A percentile compares a stretch with the other conserved stretches of the same genome.
phyloP scores from a whole-genome alignment of 805 yeast species.

The Maudiozyma pseudohumilis region DNA sequence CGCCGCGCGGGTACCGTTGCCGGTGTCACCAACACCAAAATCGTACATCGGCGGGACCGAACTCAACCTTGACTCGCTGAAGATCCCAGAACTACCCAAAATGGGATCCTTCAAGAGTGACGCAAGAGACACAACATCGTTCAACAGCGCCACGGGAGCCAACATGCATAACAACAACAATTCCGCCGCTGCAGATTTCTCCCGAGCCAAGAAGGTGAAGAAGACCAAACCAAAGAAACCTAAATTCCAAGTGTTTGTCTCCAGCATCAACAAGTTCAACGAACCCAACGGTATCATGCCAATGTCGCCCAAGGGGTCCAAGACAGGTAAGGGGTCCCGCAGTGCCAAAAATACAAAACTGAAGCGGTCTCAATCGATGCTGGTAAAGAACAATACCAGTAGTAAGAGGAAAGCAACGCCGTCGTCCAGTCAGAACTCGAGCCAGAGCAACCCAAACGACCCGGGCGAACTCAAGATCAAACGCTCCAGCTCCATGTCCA shows the following conservation, averaged over 20 bases:
- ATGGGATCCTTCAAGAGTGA: constrained; percentile 30
- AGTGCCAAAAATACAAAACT: constrained; percentile 5
- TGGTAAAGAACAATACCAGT: background rate
- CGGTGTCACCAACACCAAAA: constrained; percentile 28
- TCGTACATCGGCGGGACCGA: constrained; percentile 3
- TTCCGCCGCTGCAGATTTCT: background rate
- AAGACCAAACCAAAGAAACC: constrained; percentile 21
- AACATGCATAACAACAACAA: background rate
- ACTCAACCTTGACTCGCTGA: constrained; percentile 8
- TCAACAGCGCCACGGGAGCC: background rate
- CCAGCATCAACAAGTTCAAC: constrained; percentile 27
- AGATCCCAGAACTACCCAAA: constrained; percentile 28
- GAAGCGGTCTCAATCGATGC: constrained; percentile 22
- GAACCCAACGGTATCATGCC: constrained; percentile 7
- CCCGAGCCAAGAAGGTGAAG: constrained; percentile 10
- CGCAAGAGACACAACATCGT: background rate
- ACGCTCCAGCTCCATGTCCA: constrained; percentile 2
- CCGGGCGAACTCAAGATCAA: background rate
- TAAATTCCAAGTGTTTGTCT: constrained; percentile 29
- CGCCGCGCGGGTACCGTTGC: constrained; percentile 13
- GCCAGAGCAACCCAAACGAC: no score
- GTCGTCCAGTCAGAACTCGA: background rate
- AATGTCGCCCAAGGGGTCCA: background rate
- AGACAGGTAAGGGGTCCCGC: constrained; percentile 1
- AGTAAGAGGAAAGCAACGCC: no score